Percentiles rank a stretch among this genome's conserved stretches.
These are phyloP conservation scores for Trichoderma oligosporum DNA, from an alignment of 2,329 filamentous ascomycete genomes.

Conservation along the genomic window DNA sequence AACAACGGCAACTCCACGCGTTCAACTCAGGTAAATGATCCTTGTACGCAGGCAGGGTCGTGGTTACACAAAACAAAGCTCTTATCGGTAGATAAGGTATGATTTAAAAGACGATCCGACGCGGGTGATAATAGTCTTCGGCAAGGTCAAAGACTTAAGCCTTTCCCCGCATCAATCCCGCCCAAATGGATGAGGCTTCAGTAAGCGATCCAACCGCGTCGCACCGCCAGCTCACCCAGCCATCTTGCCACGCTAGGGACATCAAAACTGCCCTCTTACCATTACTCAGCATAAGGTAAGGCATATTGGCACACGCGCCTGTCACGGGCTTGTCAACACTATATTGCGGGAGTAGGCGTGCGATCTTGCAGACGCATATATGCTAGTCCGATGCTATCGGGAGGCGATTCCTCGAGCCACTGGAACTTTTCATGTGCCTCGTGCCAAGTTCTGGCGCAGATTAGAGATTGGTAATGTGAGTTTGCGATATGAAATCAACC, in stretches of 20 bases:
- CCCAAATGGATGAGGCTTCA: slow-evolving; percentile 13
- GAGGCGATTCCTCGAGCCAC: not conserved
- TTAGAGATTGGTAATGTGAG: not conserved
- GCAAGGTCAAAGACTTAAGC: slow-evolving; percentile 15
- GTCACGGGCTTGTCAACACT: not conserved
- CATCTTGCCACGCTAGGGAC: slow-evolving; percentile 1
- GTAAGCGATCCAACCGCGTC: slow-evolving; percentile 19
- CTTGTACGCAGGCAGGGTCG: slow-evolving; percentile 10
- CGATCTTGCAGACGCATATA: slow-evolving; percentile 1
- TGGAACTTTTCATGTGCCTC: not conserved
- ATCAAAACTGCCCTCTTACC: not conserved
- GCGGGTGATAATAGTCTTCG: slow-evolving; percentile 17
- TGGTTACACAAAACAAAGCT: slow-evolving; percentile 6
- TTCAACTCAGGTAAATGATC: slow-evolving; percentile 9
- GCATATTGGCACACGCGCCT: not conserved
- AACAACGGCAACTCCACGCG: slow-evolving; percentile 4
- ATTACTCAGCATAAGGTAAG: slow-evolving; percentile 9
- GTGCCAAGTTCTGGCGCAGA: not conserved
- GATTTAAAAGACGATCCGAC: slow-evolving; percentile 15
- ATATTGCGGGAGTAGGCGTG: not conserved
- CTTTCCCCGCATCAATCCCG: slow-evolving; percentile 19
- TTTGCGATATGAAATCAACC: not conserved
- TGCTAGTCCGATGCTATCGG: not conserved
- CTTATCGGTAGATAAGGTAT: slow-evolving; percentile 19
- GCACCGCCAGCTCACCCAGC: slow-evolving; percentile 5